These are phyloP conservation scores for Phialophora tarda DNA, from an alignment of 2,329 filamentous ascomycete species.

Conservation along the genomic window DNA sequence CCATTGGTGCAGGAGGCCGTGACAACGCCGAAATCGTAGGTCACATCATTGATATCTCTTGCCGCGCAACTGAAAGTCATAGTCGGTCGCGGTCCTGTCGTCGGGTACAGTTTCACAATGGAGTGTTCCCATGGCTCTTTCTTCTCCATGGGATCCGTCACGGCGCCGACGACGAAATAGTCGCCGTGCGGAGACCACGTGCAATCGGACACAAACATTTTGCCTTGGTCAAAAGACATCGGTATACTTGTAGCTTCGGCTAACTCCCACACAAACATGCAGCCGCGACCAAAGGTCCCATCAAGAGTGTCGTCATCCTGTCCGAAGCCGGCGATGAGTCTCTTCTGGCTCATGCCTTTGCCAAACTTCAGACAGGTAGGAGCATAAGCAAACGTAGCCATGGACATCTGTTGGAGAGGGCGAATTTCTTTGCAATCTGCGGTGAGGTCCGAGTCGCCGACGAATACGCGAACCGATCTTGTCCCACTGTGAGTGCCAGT, in stretches of 20 bases:
- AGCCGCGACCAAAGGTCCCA: slow-evolving; percentile 51
- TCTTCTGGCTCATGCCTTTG: slow-evolving; percentile 44
- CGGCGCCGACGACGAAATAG: slow-evolving; percentile 59
- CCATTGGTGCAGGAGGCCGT: slow-evolving; percentile 67
- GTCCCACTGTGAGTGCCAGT: slow-evolving; percentile 52
- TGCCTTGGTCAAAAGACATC: slow-evolving; percentile 53
- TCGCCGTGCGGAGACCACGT: slow-evolving; percentile 60
- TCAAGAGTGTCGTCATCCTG: slow-evolving; percentile 47
- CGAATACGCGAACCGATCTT: slow-evolving; percentile 43
- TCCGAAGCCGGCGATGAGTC: slow-evolving; percentile 62
- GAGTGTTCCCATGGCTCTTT: slow-evolving; percentile 49
- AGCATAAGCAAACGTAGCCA: slow-evolving; percentile 41
- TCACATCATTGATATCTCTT: slow-evolving; percentile 65
- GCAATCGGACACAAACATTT: slow-evolving; percentile 63
- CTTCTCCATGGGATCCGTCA: slow-evolving; percentile 41
- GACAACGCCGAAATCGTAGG: slow-evolving; percentile 59
- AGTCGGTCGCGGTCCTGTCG: slow-evolving; percentile 44
- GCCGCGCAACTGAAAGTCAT: slow-evolving; percentile 63
- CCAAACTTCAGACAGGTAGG: slow-evolving; percentile 59
- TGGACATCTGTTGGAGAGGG: slow-evolving; percentile 42
- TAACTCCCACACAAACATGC: slow-evolving; percentile 62
- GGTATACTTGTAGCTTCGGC: slow-evolving; percentile 45
- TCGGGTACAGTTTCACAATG: slow-evolving; percentile 60
- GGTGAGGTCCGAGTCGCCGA: slow-evolving; percentile 40
- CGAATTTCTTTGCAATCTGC: not conserved